Base-by-base conservation (phyloP, 371 early-diverging fungal species). In the Aphelidium insulamus region DNA sequence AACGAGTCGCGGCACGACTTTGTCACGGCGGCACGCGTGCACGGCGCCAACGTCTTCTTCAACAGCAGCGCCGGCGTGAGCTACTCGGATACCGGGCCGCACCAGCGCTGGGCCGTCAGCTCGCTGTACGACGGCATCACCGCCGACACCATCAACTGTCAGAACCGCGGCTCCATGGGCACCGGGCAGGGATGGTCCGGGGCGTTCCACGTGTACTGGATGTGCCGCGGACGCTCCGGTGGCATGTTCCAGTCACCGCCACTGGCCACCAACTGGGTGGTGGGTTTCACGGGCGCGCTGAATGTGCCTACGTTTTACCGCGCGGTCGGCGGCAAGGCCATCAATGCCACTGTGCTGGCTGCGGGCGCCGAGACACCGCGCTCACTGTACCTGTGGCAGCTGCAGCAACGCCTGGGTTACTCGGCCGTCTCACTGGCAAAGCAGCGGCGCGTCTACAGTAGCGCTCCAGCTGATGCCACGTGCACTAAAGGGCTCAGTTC, bases 161-260 rank as follows among this genome's bases (percentile, higher is more conserved):
- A 45, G 0, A 40, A 48, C 23, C 44, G 48, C 4, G 10, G 34
- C 17, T 48, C 44, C 44, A 48, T 48, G 48, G 48, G 48, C 0
- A 44, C 48, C 4, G 48, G 48, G 16, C 48, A 48, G 41, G 48
- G 48, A 5, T 48, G 48, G 48, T 38, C 44, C 14, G 47, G 48
- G 17, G 48, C 30, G 4, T 48, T 48, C 36, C 48, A 48, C 26
- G 48, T 48, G 0, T 26, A 44, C 4, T 48, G 41, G 28, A 48
- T 44, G 36, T 48, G 48, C 31, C 39, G 34, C 0, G 26, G 39
- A 17, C 21, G 30, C 2, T 3, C 1, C 0, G 26, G 34, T 24
- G 41, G 42, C 19, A 48, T 44, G 16, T 45, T 48, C 27, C 48
- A 48, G 30, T 39, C 44, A 30, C 38, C 48, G 3, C 48, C 48